Conservation (phyloP, 2,329 filamentous ascomycete species). For the Hypoxylon sp. region DNA sequence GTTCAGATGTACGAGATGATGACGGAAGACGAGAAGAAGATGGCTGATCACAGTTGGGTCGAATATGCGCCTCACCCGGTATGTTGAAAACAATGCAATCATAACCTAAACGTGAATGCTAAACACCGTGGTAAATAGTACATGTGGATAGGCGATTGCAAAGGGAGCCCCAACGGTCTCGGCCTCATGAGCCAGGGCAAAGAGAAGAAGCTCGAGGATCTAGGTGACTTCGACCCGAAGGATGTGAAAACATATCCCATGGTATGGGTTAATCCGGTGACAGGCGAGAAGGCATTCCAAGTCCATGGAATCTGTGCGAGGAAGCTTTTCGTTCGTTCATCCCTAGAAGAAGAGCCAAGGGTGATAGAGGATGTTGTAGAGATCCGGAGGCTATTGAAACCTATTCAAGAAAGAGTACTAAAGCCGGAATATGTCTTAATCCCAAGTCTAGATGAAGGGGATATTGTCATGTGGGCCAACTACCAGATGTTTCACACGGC, state of each 20-base stretch:
- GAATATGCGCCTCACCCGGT: conserved; percentile 62
- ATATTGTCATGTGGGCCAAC: conserved; percentile 63
- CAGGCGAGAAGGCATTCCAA: conserved; percentile 60
- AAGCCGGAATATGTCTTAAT: conserved; percentile 61
- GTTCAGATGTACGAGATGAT: conserved; percentile 61
- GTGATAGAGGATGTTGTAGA: conserved; percentile 58
- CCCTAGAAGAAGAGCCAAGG: conserved; percentile 53
- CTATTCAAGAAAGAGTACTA: conserved; percentile 59
- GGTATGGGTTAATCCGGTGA: conserved; percentile 63
- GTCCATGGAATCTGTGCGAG: conserved; percentile 60
- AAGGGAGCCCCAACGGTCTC: conserved; percentile 59
- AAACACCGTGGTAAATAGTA: conserved; percentile 50
- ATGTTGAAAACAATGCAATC: not conserved
- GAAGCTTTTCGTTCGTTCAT: conserved; percentile 58
- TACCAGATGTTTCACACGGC: conserved; percentile 61
- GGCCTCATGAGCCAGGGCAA: conserved; percentile 58
- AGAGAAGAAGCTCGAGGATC: conserved; percentile 57
- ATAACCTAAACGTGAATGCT: conserved; percentile 2
- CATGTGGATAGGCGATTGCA: conserved; percentile 61
- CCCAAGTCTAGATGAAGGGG: conserved; percentile 59
- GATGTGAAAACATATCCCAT: conserved; percentile 62
- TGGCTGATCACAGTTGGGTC: conserved; percentile 62
- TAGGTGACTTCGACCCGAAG: conserved; percentile 56
- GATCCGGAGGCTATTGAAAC: conserved; percentile 56
- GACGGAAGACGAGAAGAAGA: conserved; percentile 58